Evolutionary conservation across 257 asterid genomes (phyloP).

Genomic region (Cinchona pubescens): DNA sequence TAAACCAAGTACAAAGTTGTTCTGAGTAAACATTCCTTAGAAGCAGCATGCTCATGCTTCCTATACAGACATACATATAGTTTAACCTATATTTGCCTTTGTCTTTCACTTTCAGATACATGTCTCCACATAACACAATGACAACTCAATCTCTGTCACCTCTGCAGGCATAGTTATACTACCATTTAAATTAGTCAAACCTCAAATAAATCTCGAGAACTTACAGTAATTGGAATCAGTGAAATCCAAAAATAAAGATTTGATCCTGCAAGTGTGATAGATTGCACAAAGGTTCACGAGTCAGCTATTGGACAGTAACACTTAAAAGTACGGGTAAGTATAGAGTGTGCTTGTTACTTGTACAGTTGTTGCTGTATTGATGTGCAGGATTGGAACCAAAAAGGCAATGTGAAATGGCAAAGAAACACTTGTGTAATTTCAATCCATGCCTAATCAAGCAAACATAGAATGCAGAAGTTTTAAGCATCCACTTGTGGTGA

Average conservation of each 20-base stretch:
- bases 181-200: not conserved
- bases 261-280: slow-evolving; percentile 61
- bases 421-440: not conserved
- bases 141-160: not conserved
- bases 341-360: not conserved
- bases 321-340: not conserved
- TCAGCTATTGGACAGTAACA: not conserved
- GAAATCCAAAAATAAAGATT: slow-evolving; percentile 99
- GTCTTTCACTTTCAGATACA: not conserved
- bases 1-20: not conserved
- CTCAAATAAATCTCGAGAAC: slow-evolving; percentile 22
- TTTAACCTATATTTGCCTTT: not conserved
- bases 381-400: not conserved
- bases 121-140: not conserved
- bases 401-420: not conserved
- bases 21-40: not conserved
- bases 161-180: not conserved
- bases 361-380: not conserved
- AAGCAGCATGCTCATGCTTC: not conserved
- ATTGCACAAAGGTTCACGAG: not conserved
- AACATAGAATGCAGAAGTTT: not conserved
- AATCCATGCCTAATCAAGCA: not conserved
- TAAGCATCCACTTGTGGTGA: slow-evolving; percentile 3
- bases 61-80: not conserved
- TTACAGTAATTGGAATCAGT: slow-evolving; percentile 80